Percentiles rank a stretch among this genome's conserved stretches.
phyloP scores from a whole-genome alignment of 179 eudicot genomes.

The Beta corolliflora region DNA sequence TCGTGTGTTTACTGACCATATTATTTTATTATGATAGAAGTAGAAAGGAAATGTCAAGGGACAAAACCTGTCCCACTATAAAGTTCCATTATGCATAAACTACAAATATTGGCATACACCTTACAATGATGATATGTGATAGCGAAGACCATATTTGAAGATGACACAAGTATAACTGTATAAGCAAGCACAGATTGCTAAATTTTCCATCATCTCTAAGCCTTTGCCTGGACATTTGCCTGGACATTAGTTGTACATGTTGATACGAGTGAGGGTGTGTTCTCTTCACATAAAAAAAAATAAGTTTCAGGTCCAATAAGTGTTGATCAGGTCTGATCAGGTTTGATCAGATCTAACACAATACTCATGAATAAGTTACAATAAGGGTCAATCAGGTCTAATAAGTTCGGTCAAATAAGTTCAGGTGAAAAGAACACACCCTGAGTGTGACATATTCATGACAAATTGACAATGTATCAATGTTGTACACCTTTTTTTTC shows the following conservation, averaged over 20 bases:
- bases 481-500: not conserved
- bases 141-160: not conserved
- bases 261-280: not conserved
- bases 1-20: no score
- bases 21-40: no score
- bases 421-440: no score
- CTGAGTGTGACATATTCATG: conserved; percentile 1
- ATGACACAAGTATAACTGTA: not conserved
- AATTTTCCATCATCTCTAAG: conserved; percentile 2
- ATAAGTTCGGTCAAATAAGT: no score
- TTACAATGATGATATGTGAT: not conserved
- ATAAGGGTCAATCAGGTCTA: no score
- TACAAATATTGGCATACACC: not conserved
- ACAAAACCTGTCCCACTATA: not conserved
- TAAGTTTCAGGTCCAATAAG: no score
- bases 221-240: no score
- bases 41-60: not conserved
- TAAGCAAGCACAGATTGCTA: not conserved
- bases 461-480: not conserved
- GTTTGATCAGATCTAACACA: no score
- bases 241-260: not conserved
- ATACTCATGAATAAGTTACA: no score
- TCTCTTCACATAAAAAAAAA: no score
- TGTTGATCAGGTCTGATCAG: no score
- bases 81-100: not conserved